These are phyloP conservation scores for Lactarius evosmus DNA, from an alignment of 768 basidiomycete species.

Conservation along the genomic window DNA sequence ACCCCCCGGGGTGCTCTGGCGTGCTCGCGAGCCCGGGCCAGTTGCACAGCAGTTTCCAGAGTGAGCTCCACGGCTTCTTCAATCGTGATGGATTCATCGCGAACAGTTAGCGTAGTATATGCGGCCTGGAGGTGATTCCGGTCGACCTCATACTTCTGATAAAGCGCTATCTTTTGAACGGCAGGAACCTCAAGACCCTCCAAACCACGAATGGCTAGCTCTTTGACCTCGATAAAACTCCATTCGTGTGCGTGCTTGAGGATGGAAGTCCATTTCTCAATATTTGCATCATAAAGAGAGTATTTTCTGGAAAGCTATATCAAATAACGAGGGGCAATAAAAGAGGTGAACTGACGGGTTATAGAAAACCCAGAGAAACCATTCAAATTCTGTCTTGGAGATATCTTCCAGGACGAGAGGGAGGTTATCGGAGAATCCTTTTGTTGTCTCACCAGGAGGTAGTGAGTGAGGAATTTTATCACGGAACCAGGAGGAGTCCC, in stretches of 20 bases:
- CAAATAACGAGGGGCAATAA: not conserved
- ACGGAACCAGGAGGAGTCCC: constrained; percentile 33
- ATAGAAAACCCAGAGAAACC: constrained; percentile 36
- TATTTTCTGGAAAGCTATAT: constrained; percentile 43
- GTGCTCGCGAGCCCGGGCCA: constrained; percentile 53
- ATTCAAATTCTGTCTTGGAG: constrained; percentile 31
- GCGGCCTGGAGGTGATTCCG: constrained; percentile 47
- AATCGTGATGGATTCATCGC: constrained; percentile 47
- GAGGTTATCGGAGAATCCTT: constrained; percentile 32
- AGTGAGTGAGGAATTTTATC: constrained; percentile 29
- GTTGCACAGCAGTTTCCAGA: constrained; percentile 48
- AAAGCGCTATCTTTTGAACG: constrained; percentile 53
- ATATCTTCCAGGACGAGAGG: constrained; percentile 33
- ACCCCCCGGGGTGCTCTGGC: constrained; percentile 8
- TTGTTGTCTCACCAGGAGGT: constrained; percentile 27
- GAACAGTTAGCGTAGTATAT: constrained; percentile 51
- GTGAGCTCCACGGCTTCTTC: constrained; percentile 58
- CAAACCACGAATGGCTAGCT: constrained; percentile 53
- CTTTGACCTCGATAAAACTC: constrained; percentile 50
- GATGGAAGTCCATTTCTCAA: constrained; percentile 54
- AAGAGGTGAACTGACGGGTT: constrained; percentile 32
- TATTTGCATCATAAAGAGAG: constrained; percentile 49
- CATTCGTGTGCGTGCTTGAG: constrained; percentile 53
- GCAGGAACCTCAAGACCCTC: constrained; percentile 42
- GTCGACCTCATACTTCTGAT: constrained; percentile 52